Conservation (phyloP, 2,329 filamentous ascomycete genomes). For the Sporothrix inflata region DNA sequence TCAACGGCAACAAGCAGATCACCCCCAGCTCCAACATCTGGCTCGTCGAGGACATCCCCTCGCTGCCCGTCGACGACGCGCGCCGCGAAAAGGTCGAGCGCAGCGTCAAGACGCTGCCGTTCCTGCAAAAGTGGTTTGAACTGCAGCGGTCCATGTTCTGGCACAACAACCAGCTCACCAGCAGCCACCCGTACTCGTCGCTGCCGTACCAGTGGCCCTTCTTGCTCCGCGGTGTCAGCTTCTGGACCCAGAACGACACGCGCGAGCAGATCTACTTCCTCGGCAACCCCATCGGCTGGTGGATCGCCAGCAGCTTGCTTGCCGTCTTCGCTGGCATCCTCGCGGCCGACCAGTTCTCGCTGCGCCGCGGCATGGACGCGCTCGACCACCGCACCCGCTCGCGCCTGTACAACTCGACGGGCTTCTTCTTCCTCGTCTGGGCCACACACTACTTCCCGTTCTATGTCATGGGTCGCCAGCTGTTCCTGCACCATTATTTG, state of each 20-base stretch:
- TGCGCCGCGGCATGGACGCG: slow-evolving; percentile 90
- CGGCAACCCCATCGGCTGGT: slow-evolving; percentile 96
- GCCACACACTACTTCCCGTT: slow-evolving; percentile 97
- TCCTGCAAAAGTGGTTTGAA: slow-evolving; percentile 94
- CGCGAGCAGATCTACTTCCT: slow-evolving; percentile 98
- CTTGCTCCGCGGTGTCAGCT: slow-evolving; percentile 93
- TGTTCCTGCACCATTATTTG: slow-evolving; percentile 97
- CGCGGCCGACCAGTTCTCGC: slow-evolving; percentile 88
- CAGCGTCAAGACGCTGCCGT: slow-evolving; percentile 81
- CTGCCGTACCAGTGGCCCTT: slow-evolving; percentile 98
- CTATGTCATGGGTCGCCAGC: slow-evolving; percentile 95
- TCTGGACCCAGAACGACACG: slow-evolving; percentile 97
- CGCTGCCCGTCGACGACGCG: slow-evolving; percentile 69
- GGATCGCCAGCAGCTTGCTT: slow-evolving; percentile 88
- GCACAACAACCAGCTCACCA: slow-evolving; percentile 98
- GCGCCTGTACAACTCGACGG: slow-evolving; percentile 95
- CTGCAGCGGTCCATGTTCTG: slow-evolving; percentile 98
- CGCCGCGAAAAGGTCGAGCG: slow-evolving; percentile 76
- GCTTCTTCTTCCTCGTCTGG: slow-evolving; percentile 99
- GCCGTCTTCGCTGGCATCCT: slow-evolving; percentile 93
- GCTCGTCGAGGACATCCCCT: slow-evolving; percentile 90
- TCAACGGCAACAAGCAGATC: slow-evolving; percentile 98
- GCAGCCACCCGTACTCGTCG: slow-evolving; percentile 93
- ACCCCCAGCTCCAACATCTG: slow-evolving; percentile 89
- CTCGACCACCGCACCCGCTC: slow-evolving; percentile 91